Percentiles rank a stretch among this genome's conserved stretches.
Conservation (phyloP, 768 basidiomycete genomes). For the Chalciporus sphaerocephalus region DNA sequence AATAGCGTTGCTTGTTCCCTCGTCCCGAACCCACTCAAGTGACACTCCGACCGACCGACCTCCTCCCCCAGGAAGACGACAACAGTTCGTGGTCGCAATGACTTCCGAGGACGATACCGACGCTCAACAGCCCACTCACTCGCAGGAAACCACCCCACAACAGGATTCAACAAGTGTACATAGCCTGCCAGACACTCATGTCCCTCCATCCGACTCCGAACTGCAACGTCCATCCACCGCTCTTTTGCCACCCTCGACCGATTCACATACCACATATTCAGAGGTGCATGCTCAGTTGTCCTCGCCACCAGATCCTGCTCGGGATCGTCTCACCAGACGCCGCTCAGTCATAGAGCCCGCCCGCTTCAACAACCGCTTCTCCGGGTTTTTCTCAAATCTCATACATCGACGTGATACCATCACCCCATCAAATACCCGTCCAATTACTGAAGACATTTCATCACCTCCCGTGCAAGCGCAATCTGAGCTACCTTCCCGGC, state of each 20-base stretch:
- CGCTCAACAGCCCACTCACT: constrained; percentile 24
- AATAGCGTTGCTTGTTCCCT: neutral
- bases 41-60: neutral
- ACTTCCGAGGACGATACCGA: neutral
- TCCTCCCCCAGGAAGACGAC: neutral
- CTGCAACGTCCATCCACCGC: constrained; percentile 32
- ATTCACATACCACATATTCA: neutral
- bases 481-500: constrained; percentile 42
- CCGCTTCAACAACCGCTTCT: constrained; percentile 69
- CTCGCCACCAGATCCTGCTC: constrained; percentile 19
- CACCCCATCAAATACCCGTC: constrained; percentile 23
- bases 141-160: constrained; percentile 33
- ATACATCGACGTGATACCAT: constrained; percentile 65
- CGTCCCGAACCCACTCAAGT: too few relatives aligned
- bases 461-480: constrained; percentile 24
- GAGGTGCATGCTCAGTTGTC: constrained; percentile 13
- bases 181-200: constrained; percentile 54
- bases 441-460: constrained; percentile 34
- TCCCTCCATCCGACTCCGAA: constrained; percentile 38
- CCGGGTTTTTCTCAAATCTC: constrained; percentile 79
- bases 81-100: neutral
- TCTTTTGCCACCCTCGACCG: constrained; percentile 21
- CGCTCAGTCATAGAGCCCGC: constrained; percentile 56
- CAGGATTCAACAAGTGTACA: constrained; percentile 54
- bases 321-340: constrained; percentile 42